phyloP scores from a whole-genome alignment of 2,329 filamentous ascomycete genomes.

The Aspergillus pseudoterreus region DNA sequence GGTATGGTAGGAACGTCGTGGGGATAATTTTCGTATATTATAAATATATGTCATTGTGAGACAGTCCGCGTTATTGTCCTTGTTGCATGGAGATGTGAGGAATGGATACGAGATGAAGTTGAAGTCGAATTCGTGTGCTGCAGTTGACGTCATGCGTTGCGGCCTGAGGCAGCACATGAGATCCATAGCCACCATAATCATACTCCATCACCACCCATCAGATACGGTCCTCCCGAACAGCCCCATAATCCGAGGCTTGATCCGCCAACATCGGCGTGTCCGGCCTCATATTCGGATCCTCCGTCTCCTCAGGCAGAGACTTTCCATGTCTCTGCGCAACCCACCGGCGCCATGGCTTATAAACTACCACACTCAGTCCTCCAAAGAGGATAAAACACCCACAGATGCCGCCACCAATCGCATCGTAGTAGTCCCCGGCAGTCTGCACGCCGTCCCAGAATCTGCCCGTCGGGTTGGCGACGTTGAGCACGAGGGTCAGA shows the following conservation, averaged over 20 bases:
- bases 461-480: slow-evolving; percentile 66
- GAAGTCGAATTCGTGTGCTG: neutral
- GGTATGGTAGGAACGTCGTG: too few relatives aligned
- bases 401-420: slow-evolving; percentile 83
- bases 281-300: slow-evolving; percentile 12
- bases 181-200: neutral
- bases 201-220: neutral
- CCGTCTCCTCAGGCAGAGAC: slow-evolving; percentile 18
- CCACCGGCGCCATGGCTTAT: slow-evolving; percentile 71
- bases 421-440: slow-evolving; percentile 76
- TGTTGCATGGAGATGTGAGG: too few relatives aligned
- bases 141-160: neutral
- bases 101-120: too few relatives aligned
- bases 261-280: slow-evolving; percentile 13
- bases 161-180: neutral
- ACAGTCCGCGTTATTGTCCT: too few relatives aligned
- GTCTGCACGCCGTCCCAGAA: slow-evolving; percentile 87
- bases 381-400: slow-evolving; percentile 79
- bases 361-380: slow-evolving; percentile 66
- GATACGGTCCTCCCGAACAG: slow-evolving; percentile 7
- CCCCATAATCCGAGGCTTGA: slow-evolving; percentile 9
- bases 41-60: too few relatives aligned
- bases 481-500: slow-evolving; percentile 71
- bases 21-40: too few relatives aligned
- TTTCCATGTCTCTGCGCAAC: slow-evolving; percentile 42